Percentiles rank a stretch among this genome's conserved stretches.
These are phyloP conservation scores for Eleusine indica DNA, from an alignment of 176 grass and related monocot species.

Conservation along the genomic window DNA sequence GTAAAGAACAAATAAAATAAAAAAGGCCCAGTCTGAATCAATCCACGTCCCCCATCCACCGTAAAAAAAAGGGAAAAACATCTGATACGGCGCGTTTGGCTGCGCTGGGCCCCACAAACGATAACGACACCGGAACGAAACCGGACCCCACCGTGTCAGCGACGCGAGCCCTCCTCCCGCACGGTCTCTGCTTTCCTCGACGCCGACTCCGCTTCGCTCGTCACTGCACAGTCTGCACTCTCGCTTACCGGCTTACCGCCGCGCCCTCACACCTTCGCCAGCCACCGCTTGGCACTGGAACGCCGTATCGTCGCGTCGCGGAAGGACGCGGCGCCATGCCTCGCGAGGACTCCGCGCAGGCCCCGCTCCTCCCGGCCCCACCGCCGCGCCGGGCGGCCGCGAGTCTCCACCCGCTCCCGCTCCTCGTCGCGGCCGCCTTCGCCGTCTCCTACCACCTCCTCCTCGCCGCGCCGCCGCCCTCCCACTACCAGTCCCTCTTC, in stretches of 20 bases:
- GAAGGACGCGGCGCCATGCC: constrained; percentile 18
- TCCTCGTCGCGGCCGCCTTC: constrained; percentile 40
- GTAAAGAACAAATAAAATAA: not conserved
- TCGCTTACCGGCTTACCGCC: not conserved
- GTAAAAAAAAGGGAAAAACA: not conserved
- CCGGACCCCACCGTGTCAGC: not conserved
- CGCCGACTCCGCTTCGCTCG: not conserved
- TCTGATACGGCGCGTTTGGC: not conserved
- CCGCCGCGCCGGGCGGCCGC: constrained; percentile 5
- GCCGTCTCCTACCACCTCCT: constrained; percentile 36
- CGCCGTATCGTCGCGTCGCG: not conserved
- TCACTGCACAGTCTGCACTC: not conserved
- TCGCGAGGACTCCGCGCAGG: not conserved
- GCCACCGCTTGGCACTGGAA: not conserved
- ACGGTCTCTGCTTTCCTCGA: not conserved
- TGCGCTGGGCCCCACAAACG: not conserved
- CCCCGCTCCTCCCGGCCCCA: constrained; percentile 15
- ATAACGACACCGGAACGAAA: not conserved
- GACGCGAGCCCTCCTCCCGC: not conserved
- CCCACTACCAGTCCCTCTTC: constrained; percentile 71
- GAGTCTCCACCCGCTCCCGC: constrained; percentile 35
- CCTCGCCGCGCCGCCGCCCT: constrained; percentile 16
- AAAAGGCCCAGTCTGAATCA: constrained; percentile 9
- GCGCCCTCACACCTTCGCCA: not conserved
- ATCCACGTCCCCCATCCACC: constrained; percentile 20